phyloP scores from a whole-genome alignment of 176 grass and related monocot species.

The Hyparrhenia diplandra region DNA sequence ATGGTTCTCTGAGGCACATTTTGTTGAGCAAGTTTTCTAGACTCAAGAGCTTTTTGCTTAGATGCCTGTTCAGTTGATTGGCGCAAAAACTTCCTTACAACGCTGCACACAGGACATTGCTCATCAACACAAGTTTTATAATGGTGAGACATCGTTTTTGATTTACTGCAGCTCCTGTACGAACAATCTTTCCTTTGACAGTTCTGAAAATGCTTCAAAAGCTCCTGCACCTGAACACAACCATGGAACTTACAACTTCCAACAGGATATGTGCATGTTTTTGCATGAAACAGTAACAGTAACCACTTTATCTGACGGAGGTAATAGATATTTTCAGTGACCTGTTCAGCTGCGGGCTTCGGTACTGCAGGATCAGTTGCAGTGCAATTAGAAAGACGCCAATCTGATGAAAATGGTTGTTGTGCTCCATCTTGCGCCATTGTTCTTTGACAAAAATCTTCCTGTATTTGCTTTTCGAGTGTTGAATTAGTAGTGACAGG shows the following conservation, averaged over 20 bases:
- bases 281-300: slow-evolving; percentile 80
- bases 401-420: slow-evolving; percentile 41
- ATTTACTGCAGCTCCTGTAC: slow-evolving; percentile 51
- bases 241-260: slow-evolving; percentile 76
- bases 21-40: slow-evolving; percentile 45
- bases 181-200: slow-evolving; percentile 71
- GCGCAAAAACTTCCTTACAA: slow-evolving; percentile 52
- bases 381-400: slow-evolving; percentile 36
- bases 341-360: slow-evolving; percentile 33
- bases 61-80: slow-evolving; percentile 51
- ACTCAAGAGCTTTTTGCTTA: slow-evolving; percentile 33
- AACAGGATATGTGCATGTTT: slow-evolving; percentile 54
- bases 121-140: slow-evolving; percentile 57
- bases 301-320: slow-evolving; percentile 74
- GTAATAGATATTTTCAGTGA: slow-evolving; percentile 54
- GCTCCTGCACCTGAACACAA: slow-evolving; percentile 72
- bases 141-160: slow-evolving; percentile 63
- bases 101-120: slow-evolving; percentile 81
- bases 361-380: slow-evolving; percentile 17
- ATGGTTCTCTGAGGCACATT: slow-evolving; percentile 42
- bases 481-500: slow-evolving; percentile 47
- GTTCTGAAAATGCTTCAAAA: slow-evolving; percentile 68
- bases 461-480: slow-evolving; percentile 61
- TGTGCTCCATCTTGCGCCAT: slow-evolving; percentile 45
- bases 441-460: slow-evolving; percentile 62